phyloP scores from a whole-genome alignment of 805 yeast species.

The Yarrowia sp. region DNA sequence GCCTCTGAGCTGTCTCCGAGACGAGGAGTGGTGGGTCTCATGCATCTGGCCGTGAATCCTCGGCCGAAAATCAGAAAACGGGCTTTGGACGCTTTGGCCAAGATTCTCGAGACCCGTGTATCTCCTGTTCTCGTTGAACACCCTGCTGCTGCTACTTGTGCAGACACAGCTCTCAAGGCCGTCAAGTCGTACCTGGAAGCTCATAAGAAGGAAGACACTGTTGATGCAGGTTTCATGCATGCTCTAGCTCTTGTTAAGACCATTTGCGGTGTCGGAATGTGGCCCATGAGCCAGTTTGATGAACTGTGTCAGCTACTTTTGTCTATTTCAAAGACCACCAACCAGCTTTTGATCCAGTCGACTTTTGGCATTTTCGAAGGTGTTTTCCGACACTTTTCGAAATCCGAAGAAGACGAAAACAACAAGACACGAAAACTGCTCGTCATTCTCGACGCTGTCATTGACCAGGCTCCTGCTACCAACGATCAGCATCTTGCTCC shows the following conservation, averaged over 20 bases:
- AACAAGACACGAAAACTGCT: constrained; percentile 61
- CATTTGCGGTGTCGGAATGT: constrained; percentile 70
- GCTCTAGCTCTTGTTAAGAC: constrained; percentile 70
- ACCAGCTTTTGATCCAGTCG: constrained; percentile 77
- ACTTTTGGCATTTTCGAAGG: constrained; percentile 84
- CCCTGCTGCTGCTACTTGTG: constrained; percentile 68
- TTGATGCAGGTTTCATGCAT: constrained; percentile 64
- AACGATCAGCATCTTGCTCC: constrained; percentile 86
- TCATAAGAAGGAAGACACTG: constrained; percentile 40
- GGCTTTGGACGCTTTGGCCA: constrained; percentile 83
- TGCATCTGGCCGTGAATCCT: constrained; percentile 77
- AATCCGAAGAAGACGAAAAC: constrained; percentile 43
- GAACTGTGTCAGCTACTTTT: constrained; percentile 72
- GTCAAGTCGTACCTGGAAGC: constrained; percentile 48
- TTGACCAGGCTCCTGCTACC: constrained; percentile 75
- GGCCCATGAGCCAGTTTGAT: constrained; percentile 74
- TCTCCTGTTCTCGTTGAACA: constrained; percentile 81
- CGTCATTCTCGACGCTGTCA: constrained; percentile 64
- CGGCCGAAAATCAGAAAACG: constrained; percentile 95
- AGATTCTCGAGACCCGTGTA: constrained; percentile 59
- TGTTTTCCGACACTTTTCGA: constrained; percentile 63
- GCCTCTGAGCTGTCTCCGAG: constrained; percentile 59
- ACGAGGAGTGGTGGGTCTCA: constrained; percentile 73
- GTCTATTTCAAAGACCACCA: constrained; percentile 74
- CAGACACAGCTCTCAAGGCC: constrained; percentile 62